Conservation (phyloP, 495 filamentous ascomycete genomes). For the Hypoxylon lenormandii region DNA sequence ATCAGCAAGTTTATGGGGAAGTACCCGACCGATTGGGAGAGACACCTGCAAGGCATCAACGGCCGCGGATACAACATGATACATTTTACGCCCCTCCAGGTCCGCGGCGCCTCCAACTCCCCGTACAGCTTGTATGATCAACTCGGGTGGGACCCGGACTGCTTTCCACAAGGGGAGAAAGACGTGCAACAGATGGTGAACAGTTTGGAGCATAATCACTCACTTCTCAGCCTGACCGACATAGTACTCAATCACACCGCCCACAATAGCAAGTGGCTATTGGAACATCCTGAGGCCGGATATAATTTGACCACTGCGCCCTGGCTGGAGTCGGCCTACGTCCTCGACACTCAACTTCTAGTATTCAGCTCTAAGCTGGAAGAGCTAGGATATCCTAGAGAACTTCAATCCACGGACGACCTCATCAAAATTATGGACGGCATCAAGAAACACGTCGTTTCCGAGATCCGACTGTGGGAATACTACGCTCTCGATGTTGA, state of each 20-base stretch:
- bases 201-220: conserved; percentile 85
- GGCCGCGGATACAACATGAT: conserved; percentile 97
- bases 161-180: conserved; percentile 87
- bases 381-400: conserved; percentile 76
- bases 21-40: conserved; percentile 88
- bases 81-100: conserved; percentile 94
- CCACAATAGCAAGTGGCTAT: conserved; percentile 91
- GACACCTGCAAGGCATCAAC: conserved; percentile 85
- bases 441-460: conserved; percentile 81
- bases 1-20: conserved; percentile 98
- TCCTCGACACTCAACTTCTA: conserved; percentile 85
- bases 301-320: conserved; percentile 95
- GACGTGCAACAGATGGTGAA: conserved; percentile 81
- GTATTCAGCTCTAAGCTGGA: conserved; percentile 78
- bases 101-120: conserved; percentile 89
- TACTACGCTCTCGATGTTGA: conserved; percentile 88
- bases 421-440: conserved; percentile 85
- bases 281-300: conserved; percentile 93
- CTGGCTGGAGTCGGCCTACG: conserved; percentile 87
- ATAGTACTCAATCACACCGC: conserved; percentile 99
- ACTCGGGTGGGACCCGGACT: conserved; percentile 80
- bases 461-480: conserved; percentile 85
- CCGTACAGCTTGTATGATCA: conserved; percentile 98
- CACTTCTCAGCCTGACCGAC: conserved; percentile 89
- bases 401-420: conserved; percentile 76